phyloP scores from a whole-genome alignment of 2,329 filamentous ascomycete genomes.

The Stylonectria norvegica region DNA sequence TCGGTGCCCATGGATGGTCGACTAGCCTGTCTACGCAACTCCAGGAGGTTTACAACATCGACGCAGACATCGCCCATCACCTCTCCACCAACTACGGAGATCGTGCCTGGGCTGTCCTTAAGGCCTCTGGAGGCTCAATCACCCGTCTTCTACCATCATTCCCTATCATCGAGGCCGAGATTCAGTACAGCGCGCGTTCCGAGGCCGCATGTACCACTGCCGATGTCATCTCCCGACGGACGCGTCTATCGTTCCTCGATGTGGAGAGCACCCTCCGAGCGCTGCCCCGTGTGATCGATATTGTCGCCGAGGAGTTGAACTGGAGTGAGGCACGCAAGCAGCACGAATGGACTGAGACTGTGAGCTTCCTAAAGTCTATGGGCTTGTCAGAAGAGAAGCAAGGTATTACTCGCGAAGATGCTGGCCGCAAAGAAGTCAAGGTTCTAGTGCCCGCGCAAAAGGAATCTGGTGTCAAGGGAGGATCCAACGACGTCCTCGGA shows the following conservation, averaged over 20 bases:
- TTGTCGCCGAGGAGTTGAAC: slow-evolving; percentile 66
- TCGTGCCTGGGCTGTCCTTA: slow-evolving; percentile 68
- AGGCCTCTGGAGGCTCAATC: slow-evolving; percentile 51
- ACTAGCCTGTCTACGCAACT: slow-evolving; percentile 33
- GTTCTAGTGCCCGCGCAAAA: too few species aligned
- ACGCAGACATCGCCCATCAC: slow-evolving; percentile 40
- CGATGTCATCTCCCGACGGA: slow-evolving; percentile 68
- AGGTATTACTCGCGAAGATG: slow-evolving; percentile 17
- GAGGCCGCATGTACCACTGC: slow-evolving; percentile 71
- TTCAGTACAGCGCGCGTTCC: slow-evolving; percentile 67
- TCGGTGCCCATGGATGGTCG: slow-evolving; percentile 71
- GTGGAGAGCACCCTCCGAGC: slow-evolving; percentile 67
- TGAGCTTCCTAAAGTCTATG: slow-evolving; percentile 45
- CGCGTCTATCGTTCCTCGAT: slow-evolving; percentile 72
- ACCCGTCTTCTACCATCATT: slow-evolving; percentile 62
- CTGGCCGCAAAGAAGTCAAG: too few species aligned
- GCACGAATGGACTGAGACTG: slow-evolving; percentile 51
- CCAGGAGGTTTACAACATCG: slow-evolving; percentile 36
- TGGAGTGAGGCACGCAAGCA: slow-evolving; percentile 61
- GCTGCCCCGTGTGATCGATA: slow-evolving; percentile 65
- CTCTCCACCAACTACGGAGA: slow-evolving; percentile 43
- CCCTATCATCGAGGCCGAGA: slow-evolving; percentile 71
- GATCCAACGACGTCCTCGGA: too few species aligned
- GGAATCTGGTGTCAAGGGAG: too few species aligned
- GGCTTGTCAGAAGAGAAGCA: slow-evolving; percentile 34